phyloP scores from a whole-genome alignment of 768 basidiomycete genomes.

The Termitomyces sp. region DNA sequence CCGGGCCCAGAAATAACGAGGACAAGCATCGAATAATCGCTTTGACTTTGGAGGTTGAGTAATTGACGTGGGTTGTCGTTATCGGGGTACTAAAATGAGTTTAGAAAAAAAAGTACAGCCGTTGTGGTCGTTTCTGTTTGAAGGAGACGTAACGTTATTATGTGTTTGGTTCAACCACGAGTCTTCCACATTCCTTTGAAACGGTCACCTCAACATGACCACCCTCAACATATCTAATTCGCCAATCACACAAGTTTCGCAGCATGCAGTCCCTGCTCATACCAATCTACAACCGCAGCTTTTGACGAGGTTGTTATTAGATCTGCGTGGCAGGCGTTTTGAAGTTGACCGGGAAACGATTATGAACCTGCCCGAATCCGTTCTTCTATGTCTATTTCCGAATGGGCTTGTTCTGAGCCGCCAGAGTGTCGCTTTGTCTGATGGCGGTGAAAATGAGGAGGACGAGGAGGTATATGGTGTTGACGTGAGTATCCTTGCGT shows the following conservation, averaged over 20 bases:
- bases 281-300: slow-evolving; percentile 81
- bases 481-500: not conserved
- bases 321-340: slow-evolving; percentile 87
- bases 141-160: slow-evolving; percentile 7
- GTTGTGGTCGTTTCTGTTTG: not conserved
- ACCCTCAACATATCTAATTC: slow-evolving; percentile 38
- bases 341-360: slow-evolving; percentile 95
- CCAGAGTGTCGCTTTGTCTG: slow-evolving; percentile 71
- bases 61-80: not conserved
- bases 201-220: slow-evolving; percentile 25
- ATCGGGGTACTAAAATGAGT: too few relatives aligned
- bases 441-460: slow-evolving; percentile 69
- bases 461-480: slow-evolving; percentile 68
- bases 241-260: slow-evolving; percentile 57
- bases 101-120: not conserved
- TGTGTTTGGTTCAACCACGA: slow-evolving; percentile 12
- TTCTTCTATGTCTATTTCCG: slow-evolving; percentile 93
- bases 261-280: slow-evolving; percentile 58
- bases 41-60: not conserved
- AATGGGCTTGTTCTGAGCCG: slow-evolving; percentile 93
- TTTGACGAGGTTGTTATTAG: slow-evolving; percentile 83
- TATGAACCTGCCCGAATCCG: slow-evolving; percentile 97
- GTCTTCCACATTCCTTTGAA: slow-evolving; percentile 4
- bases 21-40: too few relatives aligned
- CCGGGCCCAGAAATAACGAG: not conserved